Conservation (phyloP, 2,329 filamentous ascomycete species). For the Fusarium sublunatum region DNA sequence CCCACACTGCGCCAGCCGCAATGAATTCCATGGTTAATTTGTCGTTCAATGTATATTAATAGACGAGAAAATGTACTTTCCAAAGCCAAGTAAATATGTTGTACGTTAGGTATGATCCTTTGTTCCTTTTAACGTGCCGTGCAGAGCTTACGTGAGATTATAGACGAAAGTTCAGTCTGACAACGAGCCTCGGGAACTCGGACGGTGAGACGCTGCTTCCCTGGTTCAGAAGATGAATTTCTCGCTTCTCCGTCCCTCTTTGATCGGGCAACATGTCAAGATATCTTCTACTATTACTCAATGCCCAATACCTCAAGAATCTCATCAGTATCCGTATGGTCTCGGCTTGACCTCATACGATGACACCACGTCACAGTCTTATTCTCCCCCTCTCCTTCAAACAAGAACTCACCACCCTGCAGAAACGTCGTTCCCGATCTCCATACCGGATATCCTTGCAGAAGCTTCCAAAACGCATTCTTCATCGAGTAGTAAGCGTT, state of each 20-base stretch:
- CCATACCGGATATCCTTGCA: conserved; percentile 5
- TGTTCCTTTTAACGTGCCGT: too few species aligned
- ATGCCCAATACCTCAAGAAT: conserved; percentile 24
- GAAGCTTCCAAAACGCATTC: background rate
- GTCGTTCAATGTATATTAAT: too few species aligned
- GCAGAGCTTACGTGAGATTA: too few species aligned
- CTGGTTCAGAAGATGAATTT: too few species aligned
- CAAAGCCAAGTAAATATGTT: background rate
- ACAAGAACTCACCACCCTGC: conserved; percentile 32
- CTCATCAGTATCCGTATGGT: conserved; percentile 26
- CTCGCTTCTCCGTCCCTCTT: too few species aligned
- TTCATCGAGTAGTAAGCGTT: background rate
- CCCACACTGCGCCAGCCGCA: conserved; percentile 25
- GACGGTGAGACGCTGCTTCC: too few species aligned
- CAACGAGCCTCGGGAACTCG: too few species aligned
- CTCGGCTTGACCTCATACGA: conserved; percentile 17
- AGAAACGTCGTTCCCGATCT: conserved; percentile 13
- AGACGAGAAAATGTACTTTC: too few species aligned
- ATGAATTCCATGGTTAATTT: conserved; percentile 23
- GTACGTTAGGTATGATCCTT: too few species aligned
- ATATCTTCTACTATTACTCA: background rate
- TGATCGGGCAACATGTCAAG: background rate
- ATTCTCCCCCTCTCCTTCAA: conserved; percentile 4
- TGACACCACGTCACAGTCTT: conserved; percentile 29
- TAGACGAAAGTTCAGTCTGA: too few species aligned